Evolutionary conservation across 2,329 filamentous ascomycete genomes (phyloP).

Genomic region (Cryphonectria carpinicola): DNA sequence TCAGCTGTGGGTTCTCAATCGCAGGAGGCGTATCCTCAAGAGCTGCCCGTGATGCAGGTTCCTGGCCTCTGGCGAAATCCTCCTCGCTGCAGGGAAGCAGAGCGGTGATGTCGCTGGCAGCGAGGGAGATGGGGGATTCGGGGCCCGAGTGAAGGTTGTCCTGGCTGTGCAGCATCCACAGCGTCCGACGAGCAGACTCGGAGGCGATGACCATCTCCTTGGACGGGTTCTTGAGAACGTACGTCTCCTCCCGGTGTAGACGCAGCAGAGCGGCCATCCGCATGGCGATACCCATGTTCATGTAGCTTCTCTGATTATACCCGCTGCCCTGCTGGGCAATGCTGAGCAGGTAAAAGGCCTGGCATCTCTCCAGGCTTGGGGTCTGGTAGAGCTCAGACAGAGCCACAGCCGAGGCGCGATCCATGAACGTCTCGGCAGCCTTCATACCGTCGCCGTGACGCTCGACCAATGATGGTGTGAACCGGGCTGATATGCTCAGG

Average conservation of each 20-base stretch:
- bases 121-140: conserved; percentile 54
- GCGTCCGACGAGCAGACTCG: conserved; percentile 60
- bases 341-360: conserved; percentile 62
- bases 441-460: conserved; percentile 55
- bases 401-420: conserved; percentile 52
- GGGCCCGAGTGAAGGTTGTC: conserved; percentile 61
- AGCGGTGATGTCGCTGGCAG: conserved; percentile 57
- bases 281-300: conserved; percentile 60
- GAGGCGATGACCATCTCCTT: conserved; percentile 51
- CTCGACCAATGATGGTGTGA: conserved; percentile 53
- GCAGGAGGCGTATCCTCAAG: conserved; percentile 58
- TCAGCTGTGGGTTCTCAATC: conserved; percentile 48
- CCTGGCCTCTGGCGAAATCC: conserved; percentile 52
- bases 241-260: conserved; percentile 60
- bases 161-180: conserved; percentile 64
- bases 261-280: conserved; percentile 60
- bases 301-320: conserved; percentile 56
- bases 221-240: conserved; percentile 47
- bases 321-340: conserved; percentile 63
- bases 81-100: conserved; percentile 57
- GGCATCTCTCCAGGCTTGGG: conserved; percentile 58
- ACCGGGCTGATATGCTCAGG: conserved; percentile 59
- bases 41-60: conserved; percentile 55
- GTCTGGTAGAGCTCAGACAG: conserved; percentile 55
- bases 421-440: conserved; percentile 58